phyloP scores from a whole-genome alignment of 208 protist genomes.

The Naegleria lovaniensis region DNA sequence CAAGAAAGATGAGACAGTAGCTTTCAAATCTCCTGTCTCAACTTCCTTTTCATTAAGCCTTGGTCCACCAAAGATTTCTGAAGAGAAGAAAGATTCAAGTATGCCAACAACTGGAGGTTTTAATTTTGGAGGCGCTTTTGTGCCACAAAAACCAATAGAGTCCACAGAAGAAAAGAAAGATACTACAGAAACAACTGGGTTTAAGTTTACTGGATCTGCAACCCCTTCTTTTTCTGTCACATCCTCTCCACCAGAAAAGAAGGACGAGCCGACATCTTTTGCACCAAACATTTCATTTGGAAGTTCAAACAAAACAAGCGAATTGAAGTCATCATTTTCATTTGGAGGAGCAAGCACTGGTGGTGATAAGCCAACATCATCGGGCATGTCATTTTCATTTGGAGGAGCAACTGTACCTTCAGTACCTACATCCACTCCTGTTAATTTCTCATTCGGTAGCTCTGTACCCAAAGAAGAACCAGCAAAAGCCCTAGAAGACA shows the following conservation, averaged over 20 bases:
- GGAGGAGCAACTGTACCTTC: neutral
- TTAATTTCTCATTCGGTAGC: no score
- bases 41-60: neutral
- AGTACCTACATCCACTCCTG: neutral
- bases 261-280: neutral
- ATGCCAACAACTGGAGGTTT: neutral
- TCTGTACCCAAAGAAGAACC: no score
- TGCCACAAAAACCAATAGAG: neutral
- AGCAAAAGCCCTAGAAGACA: no score
- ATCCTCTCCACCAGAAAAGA: neutral
- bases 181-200: neutral
- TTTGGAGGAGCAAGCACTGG: neutral
- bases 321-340: neutral
- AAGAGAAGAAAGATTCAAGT: neutral
- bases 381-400: neutral
- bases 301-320: neutral
- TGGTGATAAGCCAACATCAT: neutral
- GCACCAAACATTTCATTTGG: neutral
- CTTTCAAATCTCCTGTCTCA: neutral
- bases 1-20: neutral
- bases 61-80: neutral
- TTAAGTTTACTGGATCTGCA: neutral
- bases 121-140: neutral
- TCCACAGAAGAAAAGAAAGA: neutral
- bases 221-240: neutral